Evolutionary conservation across 2,329 filamentous ascomycete species (phyloP).

Genomic region (Trichoderma koningiopsis): DNA sequence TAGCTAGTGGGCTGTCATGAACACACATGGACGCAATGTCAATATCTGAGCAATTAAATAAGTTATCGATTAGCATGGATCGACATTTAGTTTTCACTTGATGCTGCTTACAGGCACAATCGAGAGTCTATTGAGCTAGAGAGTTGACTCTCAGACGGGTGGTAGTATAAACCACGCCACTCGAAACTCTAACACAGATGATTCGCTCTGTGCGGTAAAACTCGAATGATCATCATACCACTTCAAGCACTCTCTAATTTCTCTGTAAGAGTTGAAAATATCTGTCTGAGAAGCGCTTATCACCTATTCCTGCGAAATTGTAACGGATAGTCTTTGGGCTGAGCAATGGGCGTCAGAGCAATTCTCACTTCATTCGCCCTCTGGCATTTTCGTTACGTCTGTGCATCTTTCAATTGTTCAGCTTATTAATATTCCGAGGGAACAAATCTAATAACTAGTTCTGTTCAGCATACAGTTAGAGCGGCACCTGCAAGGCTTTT

Average conservation of each 20-base stretch:
- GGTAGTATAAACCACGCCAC: neutral
- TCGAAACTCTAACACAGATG: neutral
- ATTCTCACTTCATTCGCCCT: neutral
- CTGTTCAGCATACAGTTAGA: neutral
- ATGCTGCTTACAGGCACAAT: neutral
- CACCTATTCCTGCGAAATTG: neutral
- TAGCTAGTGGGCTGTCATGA: neutral
- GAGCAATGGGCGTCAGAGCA: neutral
- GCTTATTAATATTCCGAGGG: neutral
- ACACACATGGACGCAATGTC: neutral
- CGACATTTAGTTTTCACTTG: neutral
- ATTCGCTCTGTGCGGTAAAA: neutral
- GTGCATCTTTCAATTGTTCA: neutral
- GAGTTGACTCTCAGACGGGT: neutral
- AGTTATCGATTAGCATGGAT: neutral
- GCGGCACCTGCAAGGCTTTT: neutral
- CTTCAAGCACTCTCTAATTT: neutral
- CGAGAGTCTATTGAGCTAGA: neutral
- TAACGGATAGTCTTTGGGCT: neutral
- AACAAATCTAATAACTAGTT: neutral
- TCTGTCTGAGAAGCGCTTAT: no score
- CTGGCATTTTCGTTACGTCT: neutral
- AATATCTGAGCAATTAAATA: neutral
- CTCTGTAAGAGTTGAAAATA: no score
- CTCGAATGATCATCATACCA: neutral